Conservation (phyloP, 257 asterid genomes). For the Nicotiana tabacum region DNA sequence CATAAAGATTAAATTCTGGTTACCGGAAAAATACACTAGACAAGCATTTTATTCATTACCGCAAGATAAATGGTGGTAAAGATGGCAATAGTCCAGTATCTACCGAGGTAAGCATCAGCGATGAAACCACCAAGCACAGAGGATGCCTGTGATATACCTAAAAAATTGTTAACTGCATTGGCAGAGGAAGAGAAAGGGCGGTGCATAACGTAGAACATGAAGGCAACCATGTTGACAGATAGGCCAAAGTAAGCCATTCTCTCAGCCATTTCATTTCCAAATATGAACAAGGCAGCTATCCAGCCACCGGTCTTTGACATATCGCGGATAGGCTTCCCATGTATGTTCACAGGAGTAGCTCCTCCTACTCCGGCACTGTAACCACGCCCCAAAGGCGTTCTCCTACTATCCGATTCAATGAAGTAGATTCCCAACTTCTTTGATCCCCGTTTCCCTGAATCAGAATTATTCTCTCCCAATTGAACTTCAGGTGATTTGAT, state of each 20-base stretch:
- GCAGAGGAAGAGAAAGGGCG: conserved; percentile 88
- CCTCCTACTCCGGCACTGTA: conserved; percentile 45
- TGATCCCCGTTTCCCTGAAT: conserved; percentile 25
- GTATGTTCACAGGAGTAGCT: conserved; percentile 86
- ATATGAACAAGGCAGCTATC: conserved; percentile 97
- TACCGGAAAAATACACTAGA: neutral
- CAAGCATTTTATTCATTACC: conserved; percentile 38
- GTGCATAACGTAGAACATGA: conserved; percentile 95
- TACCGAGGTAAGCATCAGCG: conserved; percentile 93
- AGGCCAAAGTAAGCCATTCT: conserved; percentile 97
- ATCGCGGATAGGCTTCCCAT: conserved; percentile 68
- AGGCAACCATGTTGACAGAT: conserved; percentile 95
- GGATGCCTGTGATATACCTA: conserved; percentile 94
- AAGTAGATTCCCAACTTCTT: conserved; percentile 63
- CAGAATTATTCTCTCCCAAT: neutral
- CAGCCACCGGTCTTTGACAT: conserved; percentile 90
- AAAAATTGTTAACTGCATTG: conserved; percentile 83
- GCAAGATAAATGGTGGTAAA: conserved; percentile 83
- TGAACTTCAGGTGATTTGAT: conserved; percentile 58
- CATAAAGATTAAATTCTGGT: too few species aligned
- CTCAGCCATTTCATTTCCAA: conserved; percentile 98
- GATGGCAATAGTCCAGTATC: conserved; percentile 98
- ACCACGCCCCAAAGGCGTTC: conserved; percentile 80
- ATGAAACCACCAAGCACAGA: conserved; percentile 93
- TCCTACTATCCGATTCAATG: conserved; percentile 82